Base-by-base conservation (phyloP, 2,329 filamentous ascomycete species). In the Trichoderma pleuroti region DNA sequence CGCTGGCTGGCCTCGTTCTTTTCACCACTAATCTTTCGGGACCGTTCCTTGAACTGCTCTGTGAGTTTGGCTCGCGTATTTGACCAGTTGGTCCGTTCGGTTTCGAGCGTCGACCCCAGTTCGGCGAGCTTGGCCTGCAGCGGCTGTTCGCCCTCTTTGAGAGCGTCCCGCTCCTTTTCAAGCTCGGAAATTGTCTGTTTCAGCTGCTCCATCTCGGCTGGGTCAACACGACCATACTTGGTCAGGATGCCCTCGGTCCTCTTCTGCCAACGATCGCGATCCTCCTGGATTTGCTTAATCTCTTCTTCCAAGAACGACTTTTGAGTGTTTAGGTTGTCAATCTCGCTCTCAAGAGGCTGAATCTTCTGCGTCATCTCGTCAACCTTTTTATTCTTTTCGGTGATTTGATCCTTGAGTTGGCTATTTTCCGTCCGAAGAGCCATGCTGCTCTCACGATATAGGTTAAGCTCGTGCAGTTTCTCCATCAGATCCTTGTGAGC, bases 211-310 rank as follows among this genome's bases (percentile, higher is more conserved):
- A 98, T 88, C 77, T 98, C 95, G 4, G 93, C 93, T 56, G 96
- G 95, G 78, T 99, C 96, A 66, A 97, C 93, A 70, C 95, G 93
- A 75, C 97, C 94, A 78, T 98, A 98, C 79, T 97, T 98, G 74
- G 93, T 94, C 64, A 99, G 88, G 72, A 99, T 98, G 75, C 97
- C 93, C 78, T 98, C 94, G 1, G 94, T 97, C 28, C 96, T 91
- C 84, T 98, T 95, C 81, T 97, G 94, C 93, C 95, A 98, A 71
- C 93, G 89, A 78, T 98, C 95, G 18, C 96, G 91, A 78, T 98
- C 95, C 76, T 96, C 92, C 74, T 97, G 92, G 11, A 98, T 86
- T 73, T 98, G 87, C 76, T 92, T 93, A 77, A 98, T 88, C 78
- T 98, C 95, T 14, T 93, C 93, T 74, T 97, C 91, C 76, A 94